Evolutionary conservation across 2,329 filamentous ascomycete genomes (phyloP).

Genomic region (Epichloe elymi): DNA sequence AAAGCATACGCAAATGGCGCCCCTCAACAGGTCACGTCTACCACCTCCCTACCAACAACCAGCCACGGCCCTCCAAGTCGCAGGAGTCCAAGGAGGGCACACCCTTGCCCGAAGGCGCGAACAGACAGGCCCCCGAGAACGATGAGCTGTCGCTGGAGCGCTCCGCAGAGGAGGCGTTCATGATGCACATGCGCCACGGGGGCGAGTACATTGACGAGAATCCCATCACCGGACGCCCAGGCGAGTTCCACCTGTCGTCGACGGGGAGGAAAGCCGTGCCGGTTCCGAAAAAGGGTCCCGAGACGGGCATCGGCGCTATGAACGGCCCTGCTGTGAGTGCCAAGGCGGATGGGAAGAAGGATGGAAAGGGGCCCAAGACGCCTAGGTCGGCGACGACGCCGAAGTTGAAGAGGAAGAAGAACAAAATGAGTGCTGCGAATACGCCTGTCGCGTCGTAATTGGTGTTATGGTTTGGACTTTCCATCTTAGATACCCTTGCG

Average conservation of each 20-base stretch:
- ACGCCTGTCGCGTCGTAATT: slow-evolving; percentile 19
- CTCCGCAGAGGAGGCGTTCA: slow-evolving; percentile 44
- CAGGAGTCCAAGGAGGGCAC: slow-evolving; percentile 34
- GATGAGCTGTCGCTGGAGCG: slow-evolving; percentile 30
- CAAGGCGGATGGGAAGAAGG: slow-evolving; percentile 32
- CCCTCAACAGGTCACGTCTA: slow-evolving; percentile 41
- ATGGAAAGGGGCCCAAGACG: slow-evolving; percentile 32
- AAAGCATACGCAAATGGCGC: slow-evolving; percentile 39
- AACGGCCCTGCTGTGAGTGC: slow-evolving; percentile 25
- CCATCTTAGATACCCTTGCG: not conserved
- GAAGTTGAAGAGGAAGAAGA: slow-evolving; percentile 36
- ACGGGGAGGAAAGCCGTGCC: slow-evolving; percentile 38
- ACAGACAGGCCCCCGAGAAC: slow-evolving; percentile 21
- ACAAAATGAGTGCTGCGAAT: slow-evolving; percentile 25
- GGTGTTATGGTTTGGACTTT: not conserved
- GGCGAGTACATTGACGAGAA: slow-evolving; percentile 57
- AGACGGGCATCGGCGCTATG: slow-evolving; percentile 21
- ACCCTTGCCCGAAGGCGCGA: slow-evolving; percentile 29
- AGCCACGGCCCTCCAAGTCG: slow-evolving; percentile 14
- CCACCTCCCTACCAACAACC: slow-evolving; percentile 21
- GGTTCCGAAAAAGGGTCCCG: slow-evolving; percentile 18
- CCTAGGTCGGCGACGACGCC: slow-evolving; percentile 26
- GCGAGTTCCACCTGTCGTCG: slow-evolving; percentile 50
- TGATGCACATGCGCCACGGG: slow-evolving; percentile 44
- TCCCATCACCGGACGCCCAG: slow-evolving; percentile 52